phyloP scores from a whole-genome alignment of 108 stramenopile genomes.

The Nitzschia putrida region DNA sequence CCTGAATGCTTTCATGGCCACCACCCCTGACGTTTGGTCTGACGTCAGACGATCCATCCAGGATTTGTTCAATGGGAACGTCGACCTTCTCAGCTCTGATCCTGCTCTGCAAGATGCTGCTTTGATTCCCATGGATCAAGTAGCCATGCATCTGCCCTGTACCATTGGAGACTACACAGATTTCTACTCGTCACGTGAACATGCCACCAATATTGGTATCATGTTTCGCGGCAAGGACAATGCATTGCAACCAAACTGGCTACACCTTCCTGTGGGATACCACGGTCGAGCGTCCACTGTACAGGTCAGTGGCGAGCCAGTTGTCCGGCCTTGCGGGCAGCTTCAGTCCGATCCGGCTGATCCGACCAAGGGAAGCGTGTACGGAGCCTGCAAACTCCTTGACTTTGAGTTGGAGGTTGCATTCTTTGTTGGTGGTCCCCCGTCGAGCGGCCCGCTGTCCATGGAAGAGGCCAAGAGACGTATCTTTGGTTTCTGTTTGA shows the following conservation, averaged over 20 bases:
- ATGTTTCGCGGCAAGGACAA: conserved; percentile 93
- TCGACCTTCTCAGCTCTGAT: conserved; percentile 16
- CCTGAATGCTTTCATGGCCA: conserved; percentile 77
- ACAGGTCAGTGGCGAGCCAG: conserved; percentile 38
- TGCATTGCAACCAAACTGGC: conserved; percentile 92
- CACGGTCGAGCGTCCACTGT: conserved; percentile 86
- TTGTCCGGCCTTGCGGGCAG: conserved; percentile 84
- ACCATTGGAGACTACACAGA: conserved; percentile 91
- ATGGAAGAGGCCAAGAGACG: conserved; percentile 78
- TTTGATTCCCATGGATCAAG: conserved; percentile 45
- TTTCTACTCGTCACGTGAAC: conserved; percentile 90
- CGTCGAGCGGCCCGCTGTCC: conserved; percentile 43
- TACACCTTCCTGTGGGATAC: conserved; percentile 91
- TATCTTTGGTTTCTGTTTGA: conserved; percentile 89
- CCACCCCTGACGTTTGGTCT: conserved; percentile 61
- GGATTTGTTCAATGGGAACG: conserved; percentile 45
- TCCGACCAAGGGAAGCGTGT: conserved; percentile 67
- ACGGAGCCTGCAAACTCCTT: conserved; percentile 74
- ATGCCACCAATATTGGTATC: conserved; percentile 85
- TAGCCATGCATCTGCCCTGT: conserved; percentile 76
- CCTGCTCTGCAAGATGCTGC: conserved; percentile 27
- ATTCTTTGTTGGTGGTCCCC: conserved; percentile 82
- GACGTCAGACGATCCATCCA: conserved; percentile 63
- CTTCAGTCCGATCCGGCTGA: conserved; percentile 74
- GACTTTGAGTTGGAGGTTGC: conserved; percentile 95